A percentile compares a stretch with the other conserved stretches of the same genome.
Conservation (phyloP, 164 flowering plant genomes). For the Magnolia changhungtana region DNA sequence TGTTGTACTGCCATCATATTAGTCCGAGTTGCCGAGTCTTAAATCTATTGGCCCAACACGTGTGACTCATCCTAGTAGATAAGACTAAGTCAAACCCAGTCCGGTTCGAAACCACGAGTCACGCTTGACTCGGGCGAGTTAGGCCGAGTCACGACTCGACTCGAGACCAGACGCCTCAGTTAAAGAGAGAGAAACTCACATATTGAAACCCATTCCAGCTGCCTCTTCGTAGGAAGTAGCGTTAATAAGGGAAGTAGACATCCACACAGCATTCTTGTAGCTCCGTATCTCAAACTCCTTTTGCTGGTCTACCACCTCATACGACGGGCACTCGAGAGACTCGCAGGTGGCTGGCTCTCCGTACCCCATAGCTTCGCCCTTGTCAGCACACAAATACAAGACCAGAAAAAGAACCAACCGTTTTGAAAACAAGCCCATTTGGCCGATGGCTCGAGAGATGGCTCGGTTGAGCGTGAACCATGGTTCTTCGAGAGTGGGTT, state of each 20-base stretch:
- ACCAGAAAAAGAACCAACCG: background rate
- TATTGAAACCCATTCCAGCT: conserved; percentile 16
- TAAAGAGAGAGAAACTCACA: conserved; percentile 2
- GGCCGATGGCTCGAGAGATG: background rate
- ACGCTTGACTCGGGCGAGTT: too few species aligned
- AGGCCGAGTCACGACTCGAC: too few species aligned
- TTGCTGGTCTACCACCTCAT: conserved; percentile 10
- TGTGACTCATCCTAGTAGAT: too few species aligned
- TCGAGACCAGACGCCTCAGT: background rate
- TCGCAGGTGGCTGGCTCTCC: conserved; percentile 15
- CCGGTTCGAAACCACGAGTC: too few species aligned
- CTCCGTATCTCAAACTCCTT: conserved; percentile 16
- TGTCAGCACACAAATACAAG: background rate
- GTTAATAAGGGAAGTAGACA: conserved; percentile 19
- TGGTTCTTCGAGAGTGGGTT: too few species aligned
- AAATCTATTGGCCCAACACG: too few species aligned
- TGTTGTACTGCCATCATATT: too few species aligned
- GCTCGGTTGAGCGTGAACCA: background rate
- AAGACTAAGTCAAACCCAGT: too few species aligned
- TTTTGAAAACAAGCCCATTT: background rate
- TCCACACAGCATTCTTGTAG: conserved; percentile 14
- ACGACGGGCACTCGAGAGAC: conserved; percentile 21
- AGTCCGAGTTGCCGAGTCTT: too few species aligned
- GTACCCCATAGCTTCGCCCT: conserved; percentile 1
- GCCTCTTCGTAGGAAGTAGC: conserved; percentile 23